phyloP scores from a whole-genome alignment of 2,329 filamentous ascomycete genomes.

The Huntiella decipiens region DNA sequence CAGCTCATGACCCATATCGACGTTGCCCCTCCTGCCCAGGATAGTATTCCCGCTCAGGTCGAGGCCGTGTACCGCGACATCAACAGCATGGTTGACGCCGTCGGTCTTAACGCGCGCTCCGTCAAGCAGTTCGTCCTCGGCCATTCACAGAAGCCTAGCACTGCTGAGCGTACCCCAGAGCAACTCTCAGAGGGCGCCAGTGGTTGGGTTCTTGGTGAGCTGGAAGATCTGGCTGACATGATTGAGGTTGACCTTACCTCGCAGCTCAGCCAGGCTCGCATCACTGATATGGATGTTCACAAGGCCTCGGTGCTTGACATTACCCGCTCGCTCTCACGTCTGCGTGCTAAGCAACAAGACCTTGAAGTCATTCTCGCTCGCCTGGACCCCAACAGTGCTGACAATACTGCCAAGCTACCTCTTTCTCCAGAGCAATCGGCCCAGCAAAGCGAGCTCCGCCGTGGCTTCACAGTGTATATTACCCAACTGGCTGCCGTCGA shows the following conservation, averaged over 20 bases:
- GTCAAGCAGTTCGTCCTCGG: constrained; percentile 48
- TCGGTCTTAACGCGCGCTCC: constrained; percentile 63
- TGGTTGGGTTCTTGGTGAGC: constrained; percentile 58
- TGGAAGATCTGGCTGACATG: constrained; percentile 46
- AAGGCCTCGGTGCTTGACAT: constrained; percentile 50
- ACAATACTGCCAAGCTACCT: constrained; percentile 48
- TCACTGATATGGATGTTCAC: constrained; percentile 50
- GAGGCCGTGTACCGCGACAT: constrained; percentile 59
- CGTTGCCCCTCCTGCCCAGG: constrained; percentile 30
- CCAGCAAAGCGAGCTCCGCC: constrained; percentile 67
- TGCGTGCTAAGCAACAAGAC: constrained; percentile 60
- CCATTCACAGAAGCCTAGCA: constrained; percentile 34
- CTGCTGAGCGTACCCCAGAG: constrained; percentile 36
- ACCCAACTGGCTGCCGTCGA: constrained; percentile 61
- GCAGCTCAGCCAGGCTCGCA: constrained; percentile 46
- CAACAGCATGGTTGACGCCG: constrained; percentile 83
- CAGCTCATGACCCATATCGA: constrained; percentile 48
- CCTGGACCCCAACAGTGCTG: constrained; percentile 46
- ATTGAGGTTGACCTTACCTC: constrained; percentile 44
- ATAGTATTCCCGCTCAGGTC: constrained; percentile 42
- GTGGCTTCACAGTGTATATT: constrained; percentile 54
- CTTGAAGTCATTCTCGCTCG: constrained; percentile 54
- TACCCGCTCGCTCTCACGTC: constrained; percentile 47
- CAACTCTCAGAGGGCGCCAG: constrained; percentile 47
- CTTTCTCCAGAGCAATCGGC: constrained; percentile 69